Evolutionary conservation across 192 early-diverging fungal species (phyloP).

Genomic region (Entrophospora sp.): DNA sequence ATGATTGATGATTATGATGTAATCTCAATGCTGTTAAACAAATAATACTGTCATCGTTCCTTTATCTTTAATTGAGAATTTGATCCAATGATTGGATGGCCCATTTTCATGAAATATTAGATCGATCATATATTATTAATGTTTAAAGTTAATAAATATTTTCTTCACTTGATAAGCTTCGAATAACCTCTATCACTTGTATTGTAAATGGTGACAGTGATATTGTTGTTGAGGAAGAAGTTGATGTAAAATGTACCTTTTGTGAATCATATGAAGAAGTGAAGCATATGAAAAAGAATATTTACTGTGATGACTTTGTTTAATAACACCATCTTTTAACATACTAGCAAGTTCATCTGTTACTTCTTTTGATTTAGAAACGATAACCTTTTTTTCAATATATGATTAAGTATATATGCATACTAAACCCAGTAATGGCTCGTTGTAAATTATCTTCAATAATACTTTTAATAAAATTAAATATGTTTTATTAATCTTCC

Average conservation of each 20-base stretch:
- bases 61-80: background rate
- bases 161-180: background rate
- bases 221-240: no score
- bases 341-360: background rate
- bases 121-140: background rate
- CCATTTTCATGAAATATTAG: background rate
- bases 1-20: background rate
- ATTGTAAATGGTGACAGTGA: background rate
- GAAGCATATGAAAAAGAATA: background rate
- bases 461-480: no score
- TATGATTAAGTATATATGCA: background rate
- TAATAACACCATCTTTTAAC: background rate
- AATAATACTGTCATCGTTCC: background rate
- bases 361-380: background rate
- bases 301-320: background rate
- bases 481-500: no score
- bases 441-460: background rate
- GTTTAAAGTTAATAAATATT: background rate
- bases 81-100: slow-evolving; percentile 6
- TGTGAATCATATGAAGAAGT: no score
- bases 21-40: background rate
- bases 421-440: slow-evolving; percentile 11
- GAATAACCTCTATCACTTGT: background rate
- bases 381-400: slow-evolving; percentile 4
- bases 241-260: background rate